Evolutionary conservation across 2,329 filamentous ascomycete genomes (phyloP), one percentile per base, ranked within the genome.

Genomic region (Thielaviopsis ethacetica): DNA sequence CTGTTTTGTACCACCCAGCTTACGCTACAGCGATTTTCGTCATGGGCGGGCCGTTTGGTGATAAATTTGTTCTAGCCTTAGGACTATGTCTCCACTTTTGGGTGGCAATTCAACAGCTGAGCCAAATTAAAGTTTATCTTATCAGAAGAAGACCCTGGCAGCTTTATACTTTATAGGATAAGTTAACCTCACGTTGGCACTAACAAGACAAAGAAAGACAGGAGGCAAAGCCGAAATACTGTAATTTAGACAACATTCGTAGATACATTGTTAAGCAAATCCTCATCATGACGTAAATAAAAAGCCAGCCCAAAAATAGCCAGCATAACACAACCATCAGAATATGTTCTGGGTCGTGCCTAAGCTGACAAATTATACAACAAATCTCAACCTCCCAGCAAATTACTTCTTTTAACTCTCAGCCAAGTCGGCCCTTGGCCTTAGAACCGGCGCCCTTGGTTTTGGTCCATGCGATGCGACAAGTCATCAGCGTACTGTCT

Each of bases 21-120:
- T 19, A 49, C n/a, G 19, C 17, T 21, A 21, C 17, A 19, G 44
- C 44, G 17, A 49, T 49, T 49, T 49, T 49, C 44, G 44, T 49
- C 44, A 49, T 49, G n/a, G 5, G 44, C 27, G 9, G 49, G 17
- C 22, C 5, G 22, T 27, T 38, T 58, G n/a, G 57, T 54, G 57
- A 58, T 58, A 58, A 58, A 54, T 58, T 58, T 58, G 57, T 58
- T 26, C 34, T 34, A 22, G 57, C 57, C 51, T 54, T 22, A 53
- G 57, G 30, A 44, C 53, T 38, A 9, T 44, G 26, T 13, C 34
- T 7, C 38, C 57, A 50, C 52, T 30, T 53, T 58, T 52, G 26
- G 26, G 52, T 49, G 17, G n/a, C 7, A 17, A 17, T 44, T n/a
- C 13, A 49, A 21, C n/a, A 5, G 7, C 21, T 7, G 7, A 47